Evolutionary conservation across 2,329 filamentous ascomycete species (phyloP), one percentile per base, ranked within the genome.

Genomic region (Epichloe sibirici): DNA sequence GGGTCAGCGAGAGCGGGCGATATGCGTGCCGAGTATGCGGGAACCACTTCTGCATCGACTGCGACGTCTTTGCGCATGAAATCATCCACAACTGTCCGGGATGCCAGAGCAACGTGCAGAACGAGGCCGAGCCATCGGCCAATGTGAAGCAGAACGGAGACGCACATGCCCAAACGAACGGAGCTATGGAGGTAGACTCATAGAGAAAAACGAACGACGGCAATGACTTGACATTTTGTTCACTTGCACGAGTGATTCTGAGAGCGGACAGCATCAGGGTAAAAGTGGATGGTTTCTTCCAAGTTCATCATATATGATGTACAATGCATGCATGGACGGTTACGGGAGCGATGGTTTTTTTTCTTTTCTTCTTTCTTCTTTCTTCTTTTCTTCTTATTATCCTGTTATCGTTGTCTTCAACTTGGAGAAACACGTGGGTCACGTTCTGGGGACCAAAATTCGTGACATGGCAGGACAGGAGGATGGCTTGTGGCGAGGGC

Each of bases 41-140:
- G 3, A 83, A 87, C 55, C 91, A 97, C 69, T 98, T 97, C 66
- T 98, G 93, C 73, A 94, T 98, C 58, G 93, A 98, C 66, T 98
- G 93, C 67, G 93, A 98, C 67, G 82, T 96, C 25, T 96, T 93
- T 70, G 86, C 88, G 25, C 93, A 98, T 66, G 90, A 96, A 70
- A 82, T 94, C 12, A 79, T 95, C 49, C 91, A 98, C 66, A 97
- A 97, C 68, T 98, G 93, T 63, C 90, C 93, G 0, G 91, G 91
- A 0, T 98, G 93, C 66, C 85, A 81, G 67, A 78, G 77, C 62
- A 72, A 74, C 53, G 64, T 39, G 9, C 53, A 46, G 38, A 55
- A 13, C 13, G 35, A 37, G 11, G 47, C 49, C 43, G 51, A 57
- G 28, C 54, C 56, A 13, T 62, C 61, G 50, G 56, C 59, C 13